phyloP scores from a whole-genome alignment of 23 red algal species.

The Gracilaria vermiculophylla region DNA sequence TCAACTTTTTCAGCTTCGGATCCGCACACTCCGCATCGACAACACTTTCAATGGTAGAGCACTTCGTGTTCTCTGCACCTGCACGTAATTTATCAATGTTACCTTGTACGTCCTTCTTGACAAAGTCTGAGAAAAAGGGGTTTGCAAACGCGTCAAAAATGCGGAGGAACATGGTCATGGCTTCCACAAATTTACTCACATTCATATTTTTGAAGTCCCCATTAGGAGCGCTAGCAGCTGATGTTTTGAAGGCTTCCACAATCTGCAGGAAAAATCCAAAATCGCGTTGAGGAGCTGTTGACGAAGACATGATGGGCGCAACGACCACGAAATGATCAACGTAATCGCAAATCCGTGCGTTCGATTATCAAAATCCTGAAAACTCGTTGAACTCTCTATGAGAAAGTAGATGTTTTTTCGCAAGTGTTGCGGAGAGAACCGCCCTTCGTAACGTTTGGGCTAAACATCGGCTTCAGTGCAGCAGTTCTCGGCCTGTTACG shows the following conservation, averaged over 20 bases:
- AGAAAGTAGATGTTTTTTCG: too few relatives aligned
- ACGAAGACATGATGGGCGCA: conserved; percentile 6
- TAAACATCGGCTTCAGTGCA: too few relatives aligned
- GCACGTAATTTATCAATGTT: conserved; percentile 65
- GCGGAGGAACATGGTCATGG: conserved; percentile 74
- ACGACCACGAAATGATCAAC: background rate
- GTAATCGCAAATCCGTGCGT: too few relatives aligned
- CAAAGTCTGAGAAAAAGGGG: conserved; percentile 63
- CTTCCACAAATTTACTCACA: conserved; percentile 44
- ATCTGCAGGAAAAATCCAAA: conserved; percentile 53
- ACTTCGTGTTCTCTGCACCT: conserved; percentile 14
- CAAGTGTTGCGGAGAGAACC: too few relatives aligned
- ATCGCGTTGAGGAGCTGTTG: conserved; percentile 25
- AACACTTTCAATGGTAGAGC: conserved; percentile 39
- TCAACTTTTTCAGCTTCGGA: conserved; percentile 46
- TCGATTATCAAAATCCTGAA: too few relatives aligned
- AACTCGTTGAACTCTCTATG: too few relatives aligned
- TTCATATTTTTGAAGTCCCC: conserved; percentile 44
- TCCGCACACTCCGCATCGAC: conserved; percentile 33
- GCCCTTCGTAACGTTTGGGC: too few relatives aligned
- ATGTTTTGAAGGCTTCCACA: conserved; percentile 50
- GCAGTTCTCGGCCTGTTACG: too few relatives aligned
- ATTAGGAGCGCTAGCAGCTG: background rate
- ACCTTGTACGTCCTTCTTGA: conserved; percentile 62
- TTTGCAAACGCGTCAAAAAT: conserved; percentile 65